phyloP scores from a whole-genome alignment of 306 rosid genomes.

The Vicia faba region DNA sequence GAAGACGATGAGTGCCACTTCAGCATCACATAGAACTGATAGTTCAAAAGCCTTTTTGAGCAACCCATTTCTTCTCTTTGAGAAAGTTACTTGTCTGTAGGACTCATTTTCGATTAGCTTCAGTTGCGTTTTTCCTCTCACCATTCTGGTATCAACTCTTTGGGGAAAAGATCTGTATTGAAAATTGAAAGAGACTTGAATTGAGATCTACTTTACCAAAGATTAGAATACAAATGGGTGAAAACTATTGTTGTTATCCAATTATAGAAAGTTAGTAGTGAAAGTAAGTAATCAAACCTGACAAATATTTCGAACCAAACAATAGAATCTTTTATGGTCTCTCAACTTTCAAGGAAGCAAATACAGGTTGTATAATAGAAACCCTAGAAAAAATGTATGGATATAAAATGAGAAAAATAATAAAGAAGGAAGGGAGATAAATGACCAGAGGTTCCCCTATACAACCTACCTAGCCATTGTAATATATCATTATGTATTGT shows the following conservation, averaged over 20 bases:
- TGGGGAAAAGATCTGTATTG: constrained; percentile 16
- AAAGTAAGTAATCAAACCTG: constrained; percentile 37
- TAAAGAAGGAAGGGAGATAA: neutral
- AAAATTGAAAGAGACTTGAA: constrained; percentile 11
- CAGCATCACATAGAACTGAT: constrained; percentile 95
- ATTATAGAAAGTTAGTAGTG: constrained; percentile 34
- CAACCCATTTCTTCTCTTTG: constrained; percentile 84
- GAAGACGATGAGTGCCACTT: constrained; percentile 83
- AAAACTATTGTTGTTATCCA: constrained; percentile 22
- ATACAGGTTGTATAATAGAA: neutral
- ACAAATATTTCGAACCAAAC: neutral
- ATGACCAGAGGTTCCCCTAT: neutral
- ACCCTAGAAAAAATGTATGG: neutral
- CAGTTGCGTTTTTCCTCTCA: constrained; percentile 92
- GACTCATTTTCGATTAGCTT: constrained; percentile 87
- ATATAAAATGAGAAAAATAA: neutral
- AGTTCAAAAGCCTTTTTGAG: constrained; percentile 92
- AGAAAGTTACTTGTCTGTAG: constrained; percentile 89
- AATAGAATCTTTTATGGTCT: constrained; percentile 26
- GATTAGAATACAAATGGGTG: neutral
- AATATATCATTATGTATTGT: neutral
- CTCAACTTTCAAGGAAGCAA: neutral
- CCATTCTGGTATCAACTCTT: constrained; percentile 47
- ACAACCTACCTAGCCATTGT: neutral
- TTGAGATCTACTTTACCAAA: constrained; percentile 32